These are phyloP conservation scores for Aspergillus fumigatus DNA, from an alignment of 2,329 filamentous ascomycete genomes.

Conservation along the genomic window DNA sequence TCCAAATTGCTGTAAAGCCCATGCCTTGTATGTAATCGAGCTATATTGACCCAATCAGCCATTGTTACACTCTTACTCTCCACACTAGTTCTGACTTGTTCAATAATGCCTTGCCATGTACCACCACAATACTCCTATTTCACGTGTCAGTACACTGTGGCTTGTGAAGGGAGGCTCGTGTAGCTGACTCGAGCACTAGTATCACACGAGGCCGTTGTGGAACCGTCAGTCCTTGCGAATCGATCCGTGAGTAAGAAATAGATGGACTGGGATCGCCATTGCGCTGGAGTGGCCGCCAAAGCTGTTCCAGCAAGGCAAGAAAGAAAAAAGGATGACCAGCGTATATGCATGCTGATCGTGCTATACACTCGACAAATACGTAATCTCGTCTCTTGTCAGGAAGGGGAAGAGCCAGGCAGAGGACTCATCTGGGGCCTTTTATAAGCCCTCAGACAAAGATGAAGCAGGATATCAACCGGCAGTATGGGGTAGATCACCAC, in stretches of 20 bases:
- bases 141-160: neutral
- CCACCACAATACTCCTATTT: conserved; percentile 44
- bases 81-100: conserved; percentile 20
- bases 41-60: conserved; percentile 15
- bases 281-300: conserved; percentile 27
- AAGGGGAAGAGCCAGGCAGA: neutral
- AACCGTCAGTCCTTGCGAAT: conserved; percentile 40
- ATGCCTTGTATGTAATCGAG: conserved; percentile 48
- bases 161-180: neutral
- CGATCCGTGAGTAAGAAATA: conserved; percentile 46
- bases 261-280: conserved; percentile 42
- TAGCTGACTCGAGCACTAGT: conserved; percentile 18
- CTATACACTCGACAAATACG: neutral
- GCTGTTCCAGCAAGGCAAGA: conserved; percentile 16
- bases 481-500: neutral
- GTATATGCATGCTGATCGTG: conserved; percentile 16
- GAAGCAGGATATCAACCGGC: neutral
- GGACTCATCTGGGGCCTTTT: neutral
- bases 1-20: conserved; percentile 49
- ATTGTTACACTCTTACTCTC: neutral
- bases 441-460: neutral
- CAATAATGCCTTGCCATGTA: conserved; percentile 47
- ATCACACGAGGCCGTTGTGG: conserved; percentile 30
- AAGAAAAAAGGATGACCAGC: conserved; percentile 14
- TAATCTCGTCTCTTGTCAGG: neutral